Percentiles rank a stretch among this genome's conserved stretches.
Evolutionary conservation across 345 rosid genomes (phyloP).

Genomic region (Bruguiera gymnorhiza): DNA sequence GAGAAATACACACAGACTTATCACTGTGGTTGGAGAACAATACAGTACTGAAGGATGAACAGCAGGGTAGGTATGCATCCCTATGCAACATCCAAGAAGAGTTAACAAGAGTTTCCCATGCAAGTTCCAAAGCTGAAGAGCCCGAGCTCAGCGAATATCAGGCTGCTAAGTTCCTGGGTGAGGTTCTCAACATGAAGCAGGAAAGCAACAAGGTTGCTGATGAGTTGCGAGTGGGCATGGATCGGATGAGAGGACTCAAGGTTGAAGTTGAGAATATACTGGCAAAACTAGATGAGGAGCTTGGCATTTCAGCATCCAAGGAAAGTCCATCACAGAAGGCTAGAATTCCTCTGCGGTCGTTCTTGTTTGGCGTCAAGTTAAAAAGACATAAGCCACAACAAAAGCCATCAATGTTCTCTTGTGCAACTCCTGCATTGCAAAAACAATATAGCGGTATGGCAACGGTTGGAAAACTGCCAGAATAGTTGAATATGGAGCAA

Average conservation of each 20-base stretch:
- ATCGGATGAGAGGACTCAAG: constrained; percentile 40
- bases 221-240: constrained; percentile 57
- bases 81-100: constrained; percentile 64
- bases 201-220: constrained; percentile 65
- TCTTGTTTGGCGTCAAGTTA: constrained; percentile 81
- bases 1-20: constrained; percentile 70
- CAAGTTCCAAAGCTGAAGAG: constrained; percentile 26
- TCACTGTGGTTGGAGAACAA: constrained; percentile 79
- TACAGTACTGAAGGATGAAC: constrained; percentile 60
- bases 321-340: constrained; percentile 29
- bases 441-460: constrained; percentile 38
- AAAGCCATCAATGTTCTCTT: constrained; percentile 57
- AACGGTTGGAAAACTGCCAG: constrained; percentile 9
- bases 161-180: constrained; percentile 84
- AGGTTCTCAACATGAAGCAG: constrained; percentile 83
- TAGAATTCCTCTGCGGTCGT: constrained; percentile 67
- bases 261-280: constrained; percentile 50
- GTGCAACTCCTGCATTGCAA: constrained; percentile 51
- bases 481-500: neutral
- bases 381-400: constrained; percentile 43
- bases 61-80: constrained; percentile 49
- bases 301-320: constrained; percentile 36
- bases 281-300: constrained; percentile 48
- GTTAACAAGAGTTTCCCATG: constrained; percentile 41
- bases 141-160: constrained; percentile 49